Evolutionary conservation across 441 rosid genomes (phyloP).

Genomic region (Kokia cookei): DNA sequence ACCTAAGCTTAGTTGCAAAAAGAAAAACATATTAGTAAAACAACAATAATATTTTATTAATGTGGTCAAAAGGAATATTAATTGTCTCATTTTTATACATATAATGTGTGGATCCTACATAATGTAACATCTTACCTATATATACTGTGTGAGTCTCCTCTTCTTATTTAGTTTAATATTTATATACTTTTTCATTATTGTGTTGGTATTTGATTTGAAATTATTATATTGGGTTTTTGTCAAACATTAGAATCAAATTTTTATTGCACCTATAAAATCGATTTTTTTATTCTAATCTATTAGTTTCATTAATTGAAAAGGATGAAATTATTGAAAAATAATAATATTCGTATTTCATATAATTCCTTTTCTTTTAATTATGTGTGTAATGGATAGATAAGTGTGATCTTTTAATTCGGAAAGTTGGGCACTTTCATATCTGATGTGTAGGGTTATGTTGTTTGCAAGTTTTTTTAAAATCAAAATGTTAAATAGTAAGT

Average conservation of each 20-base stretch:
- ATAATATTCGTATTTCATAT: no score
- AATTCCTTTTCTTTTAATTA: no score
- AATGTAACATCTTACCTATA: neutral
- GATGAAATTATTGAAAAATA: no score
- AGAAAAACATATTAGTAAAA: neutral
- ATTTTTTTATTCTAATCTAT: neutral
- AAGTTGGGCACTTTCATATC: no score
- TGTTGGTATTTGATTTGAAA: neutral
- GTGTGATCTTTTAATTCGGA: no score
- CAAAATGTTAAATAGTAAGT: no score
- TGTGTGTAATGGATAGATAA: no score
- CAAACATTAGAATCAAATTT: neutral
- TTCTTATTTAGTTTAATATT: neutral
- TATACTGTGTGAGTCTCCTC: neutral
- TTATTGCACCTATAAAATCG: neutral
- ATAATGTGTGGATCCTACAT: neutral
- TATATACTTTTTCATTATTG: neutral
- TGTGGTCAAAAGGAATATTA: slow-evolving; percentile 10
- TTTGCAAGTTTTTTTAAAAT: no score
- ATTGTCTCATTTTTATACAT: slow-evolving; percentile 11
- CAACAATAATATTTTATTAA: neutral
- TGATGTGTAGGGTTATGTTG: no score
- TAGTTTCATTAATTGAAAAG: neutral
- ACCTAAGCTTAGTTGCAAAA: slow-evolving; percentile 13
- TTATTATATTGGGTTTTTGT: neutral